These are phyloP conservation scores for Amphirosellinia nigrospora DNA, from an alignment of 495 filamentous ascomycete species.

Conservation along the genomic window DNA sequence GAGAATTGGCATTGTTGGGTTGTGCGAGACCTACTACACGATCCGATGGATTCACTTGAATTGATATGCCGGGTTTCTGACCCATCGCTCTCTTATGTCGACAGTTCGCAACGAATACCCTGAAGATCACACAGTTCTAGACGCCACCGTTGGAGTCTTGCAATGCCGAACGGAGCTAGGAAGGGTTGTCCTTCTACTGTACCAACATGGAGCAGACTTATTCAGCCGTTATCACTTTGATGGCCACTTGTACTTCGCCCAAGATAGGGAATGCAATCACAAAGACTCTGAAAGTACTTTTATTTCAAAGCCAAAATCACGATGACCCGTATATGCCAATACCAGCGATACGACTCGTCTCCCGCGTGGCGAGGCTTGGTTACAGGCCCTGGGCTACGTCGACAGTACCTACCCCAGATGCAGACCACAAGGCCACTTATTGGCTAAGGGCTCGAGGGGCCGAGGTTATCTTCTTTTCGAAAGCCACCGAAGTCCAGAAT, in stretches of 20 bases:
- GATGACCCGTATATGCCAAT: background rate
- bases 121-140: background rate
- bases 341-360: background rate
- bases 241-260: background rate
- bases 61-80: background rate
- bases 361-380: background rate
- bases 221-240: slow-evolving; percentile 1
- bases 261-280: background rate
- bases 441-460: background rate
- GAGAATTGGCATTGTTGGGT: background rate
- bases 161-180: background rate
- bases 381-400: background rate
- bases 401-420: background rate
- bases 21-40: background rate
- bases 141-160: background rate
- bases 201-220: background rate
- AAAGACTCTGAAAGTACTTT: background rate
- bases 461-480: background rate
- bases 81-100: background rate
- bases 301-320: background rate
- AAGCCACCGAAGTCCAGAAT: background rate
- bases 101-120: background rate
- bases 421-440: background rate
- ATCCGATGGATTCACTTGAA: background rate
- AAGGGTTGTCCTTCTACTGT: background rate